Conservation (phyloP, 306 rosid species). For the Cercis canadensis region DNA sequence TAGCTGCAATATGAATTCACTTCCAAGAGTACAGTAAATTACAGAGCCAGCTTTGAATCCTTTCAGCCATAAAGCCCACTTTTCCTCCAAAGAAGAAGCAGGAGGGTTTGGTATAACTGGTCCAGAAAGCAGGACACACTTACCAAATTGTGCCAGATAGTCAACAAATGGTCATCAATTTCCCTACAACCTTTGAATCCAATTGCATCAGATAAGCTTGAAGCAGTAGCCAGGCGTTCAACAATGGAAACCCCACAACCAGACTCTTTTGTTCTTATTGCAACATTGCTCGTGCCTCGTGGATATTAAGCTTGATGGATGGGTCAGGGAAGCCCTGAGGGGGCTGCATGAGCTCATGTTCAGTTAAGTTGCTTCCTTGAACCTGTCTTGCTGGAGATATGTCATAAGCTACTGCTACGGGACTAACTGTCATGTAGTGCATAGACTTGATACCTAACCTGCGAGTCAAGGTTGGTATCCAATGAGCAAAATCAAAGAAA, state of each 20-base stretch:
- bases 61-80: slow-evolving; percentile 10
- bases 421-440: neutral
- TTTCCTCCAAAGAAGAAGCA: neutral
- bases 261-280: neutral
- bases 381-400: neutral
- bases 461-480: slow-evolving; percentile 37
- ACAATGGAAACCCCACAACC: slow-evolving; percentile 26
- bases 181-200: slow-evolving; percentile 12
- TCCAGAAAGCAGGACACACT: neutral
- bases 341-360: neutral
- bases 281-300: slow-evolving; percentile 12
- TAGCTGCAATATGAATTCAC: neutral
- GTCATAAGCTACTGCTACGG: neutral
- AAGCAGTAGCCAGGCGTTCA: neutral
- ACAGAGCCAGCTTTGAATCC: neutral
- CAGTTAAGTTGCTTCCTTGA: neutral
- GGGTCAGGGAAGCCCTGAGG: neutral
- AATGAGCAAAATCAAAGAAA: slow-evolving; percentile 46
- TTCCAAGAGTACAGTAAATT: slow-evolving; percentile 24
- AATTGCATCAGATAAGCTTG: neutral
- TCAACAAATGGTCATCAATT: slow-evolving; percentile 9
- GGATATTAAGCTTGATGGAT: neutral
- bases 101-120: neutral
- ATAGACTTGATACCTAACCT: neutral
- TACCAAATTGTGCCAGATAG: neutral